These are phyloP conservation scores for Rhodotorula sp. DNA, from an alignment of 1,284 basidiomycete genomes.

Conservation along the genomic window DNA sequence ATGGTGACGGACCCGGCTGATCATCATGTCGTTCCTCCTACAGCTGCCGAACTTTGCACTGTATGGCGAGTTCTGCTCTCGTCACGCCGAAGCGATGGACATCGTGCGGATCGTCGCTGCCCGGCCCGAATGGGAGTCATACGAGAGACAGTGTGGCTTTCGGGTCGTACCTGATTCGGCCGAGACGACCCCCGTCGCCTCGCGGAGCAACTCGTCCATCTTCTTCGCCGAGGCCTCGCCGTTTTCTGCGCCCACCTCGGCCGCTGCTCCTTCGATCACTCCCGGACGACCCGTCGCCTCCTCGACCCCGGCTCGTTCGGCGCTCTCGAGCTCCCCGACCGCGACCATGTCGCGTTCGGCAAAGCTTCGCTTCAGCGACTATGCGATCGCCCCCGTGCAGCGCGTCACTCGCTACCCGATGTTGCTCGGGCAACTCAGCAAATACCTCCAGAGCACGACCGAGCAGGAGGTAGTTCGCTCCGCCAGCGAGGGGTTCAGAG, in stretches of 20 bases:
- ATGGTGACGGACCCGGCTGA: not conserved
- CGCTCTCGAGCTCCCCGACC: not conserved
- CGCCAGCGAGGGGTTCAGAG: slow-evolving; percentile 17
- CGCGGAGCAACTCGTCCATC: slow-evolving; percentile 12
- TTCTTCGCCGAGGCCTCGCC: slow-evolving; percentile 15
- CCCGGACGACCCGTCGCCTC: slow-evolving; percentile 4
- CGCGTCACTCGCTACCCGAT: slow-evolving; percentile 47
- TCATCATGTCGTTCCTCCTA: not conserved
- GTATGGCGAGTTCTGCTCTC: slow-evolving; percentile 79
- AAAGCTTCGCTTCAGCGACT: slow-evolving; percentile 44
- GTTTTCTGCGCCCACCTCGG: slow-evolving; percentile 1
- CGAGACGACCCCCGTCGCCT: slow-evolving; percentile 23
- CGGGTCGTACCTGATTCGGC: slow-evolving; percentile 28
- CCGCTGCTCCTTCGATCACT: too few species aligned
- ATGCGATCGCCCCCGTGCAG: slow-evolving; percentile 47
- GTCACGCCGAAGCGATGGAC: slow-evolving; percentile 73
- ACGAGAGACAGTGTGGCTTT: slow-evolving; percentile 65
- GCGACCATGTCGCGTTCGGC: slow-evolving; percentile 3
- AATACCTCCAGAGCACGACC: slow-evolving; percentile 27
- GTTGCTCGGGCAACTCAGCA: slow-evolving; percentile 42
- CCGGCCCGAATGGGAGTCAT: slow-evolving; percentile 69
- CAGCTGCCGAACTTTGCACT: slow-evolving; percentile 60
- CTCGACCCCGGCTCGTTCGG: not conserved
- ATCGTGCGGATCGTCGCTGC: slow-evolving; percentile 63
- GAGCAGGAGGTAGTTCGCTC: not conserved